These are phyloP conservation scores for Aspergillus panamensis DNA, from an alignment of 495 filamentous ascomycete species.

Conservation along the genomic window DNA sequence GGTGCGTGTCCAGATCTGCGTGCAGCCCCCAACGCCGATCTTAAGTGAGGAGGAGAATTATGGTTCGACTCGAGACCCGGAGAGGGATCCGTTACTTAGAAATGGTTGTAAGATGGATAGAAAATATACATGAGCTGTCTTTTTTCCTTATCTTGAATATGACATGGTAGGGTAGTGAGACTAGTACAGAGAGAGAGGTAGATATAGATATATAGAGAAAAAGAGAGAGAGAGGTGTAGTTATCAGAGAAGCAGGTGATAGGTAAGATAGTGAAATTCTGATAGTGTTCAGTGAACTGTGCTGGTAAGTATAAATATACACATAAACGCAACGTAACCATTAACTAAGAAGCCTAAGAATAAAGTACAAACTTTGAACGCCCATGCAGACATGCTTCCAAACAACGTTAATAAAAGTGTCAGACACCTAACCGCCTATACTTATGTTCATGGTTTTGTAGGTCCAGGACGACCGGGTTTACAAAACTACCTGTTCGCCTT, in stretches of 20 bases:
- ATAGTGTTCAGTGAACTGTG: too few relatives aligned
- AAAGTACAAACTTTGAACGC: too few relatives aligned
- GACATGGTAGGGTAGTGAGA: neutral
- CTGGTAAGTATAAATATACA: too few relatives aligned
- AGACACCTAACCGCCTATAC: neutral
- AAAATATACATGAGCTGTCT: constrained; percentile 11
- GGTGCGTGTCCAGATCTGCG: neutral
- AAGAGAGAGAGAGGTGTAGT: too few relatives aligned
- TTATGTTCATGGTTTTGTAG: neutral
- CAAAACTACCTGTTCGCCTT: constrained; percentile 3
- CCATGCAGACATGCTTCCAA: too few relatives aligned
- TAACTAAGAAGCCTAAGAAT: too few relatives aligned
- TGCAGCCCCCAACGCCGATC: neutral
- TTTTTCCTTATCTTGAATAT: neutral
- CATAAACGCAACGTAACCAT: too few relatives aligned
- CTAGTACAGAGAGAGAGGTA: too few relatives aligned
- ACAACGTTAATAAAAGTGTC: neutral
- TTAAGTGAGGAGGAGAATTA: neutral
- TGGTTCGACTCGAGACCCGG: constrained; percentile 7
- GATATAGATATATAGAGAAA: too few relatives aligned
- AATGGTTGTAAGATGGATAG: neutral
- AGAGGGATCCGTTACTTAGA: constrained; percentile 17
- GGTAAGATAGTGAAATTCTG: too few relatives aligned
- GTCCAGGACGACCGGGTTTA: neutral
- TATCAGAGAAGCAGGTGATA: too few relatives aligned